These are phyloP conservation scores for Bidens hawaiensis DNA, from an alignment of 140 eudicot species.

Conservation along the genomic window DNA sequence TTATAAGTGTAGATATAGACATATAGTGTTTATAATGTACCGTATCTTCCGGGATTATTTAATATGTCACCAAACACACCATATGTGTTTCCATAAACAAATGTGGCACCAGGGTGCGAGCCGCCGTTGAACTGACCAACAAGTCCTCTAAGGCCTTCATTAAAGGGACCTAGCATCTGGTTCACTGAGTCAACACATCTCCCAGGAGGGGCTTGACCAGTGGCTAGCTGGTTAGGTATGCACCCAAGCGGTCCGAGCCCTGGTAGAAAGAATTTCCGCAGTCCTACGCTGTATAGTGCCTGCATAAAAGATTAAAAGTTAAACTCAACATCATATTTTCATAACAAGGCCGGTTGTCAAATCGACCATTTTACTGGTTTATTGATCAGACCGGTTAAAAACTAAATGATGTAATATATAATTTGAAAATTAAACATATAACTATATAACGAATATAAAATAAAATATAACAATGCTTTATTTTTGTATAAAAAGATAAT, in stretches of 20 bases:
- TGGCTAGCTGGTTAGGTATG: constrained; percentile 76
- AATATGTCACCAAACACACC: constrained; percentile 68
- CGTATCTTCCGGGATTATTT: constrained; percentile 56
- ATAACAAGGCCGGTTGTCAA: no score
- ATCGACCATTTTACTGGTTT: no score
- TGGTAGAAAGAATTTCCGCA: constrained; percentile 57
- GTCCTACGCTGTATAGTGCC: constrained; percentile 73
- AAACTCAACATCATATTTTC: background rate
- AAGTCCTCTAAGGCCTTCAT: constrained; percentile 51
- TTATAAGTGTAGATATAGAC: background rate
- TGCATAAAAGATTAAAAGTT: constrained; percentile 1
- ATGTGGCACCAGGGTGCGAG: constrained; percentile 56
- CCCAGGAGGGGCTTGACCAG: constrained; percentile 50
- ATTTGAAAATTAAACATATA: no score
- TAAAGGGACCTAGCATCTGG: constrained; percentile 58
- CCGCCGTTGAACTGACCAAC: constrained; percentile 50
- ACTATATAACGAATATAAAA: no score
- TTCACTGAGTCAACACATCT: constrained; percentile 67
- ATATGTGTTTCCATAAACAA: constrained; percentile 67
- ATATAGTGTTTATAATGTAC: constrained; percentile 27
- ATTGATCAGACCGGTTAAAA: no score
- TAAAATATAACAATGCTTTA: no score
- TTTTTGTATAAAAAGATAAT: no score
- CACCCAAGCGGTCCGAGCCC: constrained; percentile 93
- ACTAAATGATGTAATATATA: no score